These are phyloP conservation scores for Pestalotiopsis sp. DNA, from an alignment of 2,329 filamentous ascomycete genomes.

Conservation along the genomic window DNA sequence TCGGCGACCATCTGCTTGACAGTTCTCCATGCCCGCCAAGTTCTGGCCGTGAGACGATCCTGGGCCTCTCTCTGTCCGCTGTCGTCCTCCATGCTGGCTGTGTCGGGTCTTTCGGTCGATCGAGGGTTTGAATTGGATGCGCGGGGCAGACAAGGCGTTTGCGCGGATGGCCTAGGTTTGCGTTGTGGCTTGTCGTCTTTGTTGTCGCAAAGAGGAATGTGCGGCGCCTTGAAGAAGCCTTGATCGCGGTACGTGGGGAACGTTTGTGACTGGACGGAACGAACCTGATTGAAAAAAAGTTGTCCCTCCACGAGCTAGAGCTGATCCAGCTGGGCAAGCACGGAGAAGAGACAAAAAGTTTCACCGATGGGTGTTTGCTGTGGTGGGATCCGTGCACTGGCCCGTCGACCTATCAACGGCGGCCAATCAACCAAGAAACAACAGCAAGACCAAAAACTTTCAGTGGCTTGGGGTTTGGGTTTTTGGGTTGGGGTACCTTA, in stretches of 20 bases:
- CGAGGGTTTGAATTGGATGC: not conserved
- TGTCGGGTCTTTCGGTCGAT: not conserved
- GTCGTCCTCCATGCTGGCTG: conserved; percentile 44
- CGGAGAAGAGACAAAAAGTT: not conserved
- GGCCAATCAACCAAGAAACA: not conserved
- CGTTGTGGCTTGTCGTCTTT: not conserved
- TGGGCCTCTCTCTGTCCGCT: conserved; percentile 39
- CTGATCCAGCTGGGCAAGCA: not conserved
- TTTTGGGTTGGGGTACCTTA: not conserved
- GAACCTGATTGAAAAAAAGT: not conserved
- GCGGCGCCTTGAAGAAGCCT: not conserved
- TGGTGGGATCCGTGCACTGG: not conserved
- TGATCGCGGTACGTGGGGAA: not conserved
- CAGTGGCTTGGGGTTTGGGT: not conserved
- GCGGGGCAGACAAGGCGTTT: not conserved
- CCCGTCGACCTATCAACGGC: too few relatives aligned
- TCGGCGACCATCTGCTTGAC: conserved; percentile 94
- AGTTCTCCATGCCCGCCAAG: conserved; percentile 94
- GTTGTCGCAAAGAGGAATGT: not conserved
- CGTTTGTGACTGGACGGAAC: not conserved
- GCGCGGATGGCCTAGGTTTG: not conserved
- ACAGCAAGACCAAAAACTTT: not conserved
- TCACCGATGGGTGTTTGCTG: not conserved
- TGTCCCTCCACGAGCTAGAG: not conserved
- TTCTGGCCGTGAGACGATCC: conserved; percentile 61